Evolutionary conservation across 164 flowering plant species (phyloP), one percentile per base, ranked within the genome.

Genomic region (Berberis thunbergii): DNA sequence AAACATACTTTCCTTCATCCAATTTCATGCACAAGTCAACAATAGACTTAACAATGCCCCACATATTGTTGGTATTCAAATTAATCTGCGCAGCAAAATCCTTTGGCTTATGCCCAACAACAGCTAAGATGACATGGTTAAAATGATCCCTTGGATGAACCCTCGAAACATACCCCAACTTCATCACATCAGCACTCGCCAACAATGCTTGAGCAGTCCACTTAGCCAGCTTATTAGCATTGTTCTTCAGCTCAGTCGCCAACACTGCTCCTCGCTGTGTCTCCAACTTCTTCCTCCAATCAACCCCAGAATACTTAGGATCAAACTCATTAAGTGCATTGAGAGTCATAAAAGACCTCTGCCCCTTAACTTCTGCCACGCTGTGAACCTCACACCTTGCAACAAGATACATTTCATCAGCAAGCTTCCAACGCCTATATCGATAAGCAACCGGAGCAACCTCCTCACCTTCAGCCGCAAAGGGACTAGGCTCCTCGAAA

Each of bases 321-420:
- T 94, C 99, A 65, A 91, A 91, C 78, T 94, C 99, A 65, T 94
- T 91, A 49, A 94, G 83, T 0, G 97, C 99, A 83, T 94, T 94
- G 74, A 88, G 61, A 0, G 96, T 94, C 68, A 94, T 64, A 63
- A 81, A 89, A 0, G 86, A 78, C 63, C 77, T 74, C 66, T 86
- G 85, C 52, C 86, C 84, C 54, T 86, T 91, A 13, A 78, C 66
- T 52, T 91, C 99, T 4, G 80, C 66, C 38, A 83, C 91, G 69
- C 97, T 85, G 75, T 91, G 99, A 61, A 82, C 85, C 76, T 94
- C 99, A 70, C 99, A 94, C 54, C 99, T 50, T 0, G 96, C 86
- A 49, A 94, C 93, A 60, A 94, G 75, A 75, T 79, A 81, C 83
- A 81, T 84, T 43, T 84, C 87, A 68, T 91, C 76, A 56, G 84